Conservation (phyloP, 1,139 yeast genomes). For the Blastobotrys capitulatus region DNA sequence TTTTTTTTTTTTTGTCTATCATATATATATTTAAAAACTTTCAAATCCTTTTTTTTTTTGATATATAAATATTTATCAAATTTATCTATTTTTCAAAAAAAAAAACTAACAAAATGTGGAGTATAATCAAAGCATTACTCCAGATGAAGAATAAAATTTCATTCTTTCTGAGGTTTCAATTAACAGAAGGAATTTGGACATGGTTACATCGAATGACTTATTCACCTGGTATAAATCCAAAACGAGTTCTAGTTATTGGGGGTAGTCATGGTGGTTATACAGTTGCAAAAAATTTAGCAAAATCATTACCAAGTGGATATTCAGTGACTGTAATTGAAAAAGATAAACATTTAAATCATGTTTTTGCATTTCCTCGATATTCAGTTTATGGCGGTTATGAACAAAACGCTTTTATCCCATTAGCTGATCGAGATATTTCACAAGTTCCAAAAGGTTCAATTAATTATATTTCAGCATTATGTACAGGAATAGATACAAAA, state of each 20-base stretch:
- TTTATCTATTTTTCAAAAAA: not conserved
- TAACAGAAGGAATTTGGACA: slow-evolving; percentile 1
- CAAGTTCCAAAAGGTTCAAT: slow-evolving; percentile 13
- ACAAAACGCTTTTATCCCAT: slow-evolving; percentile 18
- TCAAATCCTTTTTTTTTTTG: not conserved
- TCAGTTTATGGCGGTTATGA: slow-evolving; percentile 18
- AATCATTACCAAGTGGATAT: slow-evolving; percentile 14
- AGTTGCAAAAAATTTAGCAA: slow-evolving; percentile 15
- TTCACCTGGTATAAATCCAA: slow-evolving; percentile 15
- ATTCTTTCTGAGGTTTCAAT: slow-evolving; percentile 1
- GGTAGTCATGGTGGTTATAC: slow-evolving; percentile 20
- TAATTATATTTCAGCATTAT: slow-evolving; percentile 3
- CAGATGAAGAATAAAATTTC: not conserved
- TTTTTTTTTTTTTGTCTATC: not conserved
- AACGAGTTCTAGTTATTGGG: slow-evolving; percentile 18
- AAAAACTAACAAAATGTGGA: not conserved
- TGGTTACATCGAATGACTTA: slow-evolving; percentile 11
- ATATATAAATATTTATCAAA: not conserved
- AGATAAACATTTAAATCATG: slow-evolving; percentile 15
- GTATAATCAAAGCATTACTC: not conserved
- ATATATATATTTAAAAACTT: too few relatives aligned
- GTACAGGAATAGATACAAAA: slow-evolving; percentile 6
- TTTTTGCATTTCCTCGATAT: slow-evolving; percentile 19
- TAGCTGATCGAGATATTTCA: slow-evolving; percentile 8
- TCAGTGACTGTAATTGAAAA: slow-evolving; percentile 16